Evolutionary conservation across 441 rosid genomes (phyloP), one percentile per base, ranked within the genome.

Genomic region (Erodium chrysanthum): DNA sequence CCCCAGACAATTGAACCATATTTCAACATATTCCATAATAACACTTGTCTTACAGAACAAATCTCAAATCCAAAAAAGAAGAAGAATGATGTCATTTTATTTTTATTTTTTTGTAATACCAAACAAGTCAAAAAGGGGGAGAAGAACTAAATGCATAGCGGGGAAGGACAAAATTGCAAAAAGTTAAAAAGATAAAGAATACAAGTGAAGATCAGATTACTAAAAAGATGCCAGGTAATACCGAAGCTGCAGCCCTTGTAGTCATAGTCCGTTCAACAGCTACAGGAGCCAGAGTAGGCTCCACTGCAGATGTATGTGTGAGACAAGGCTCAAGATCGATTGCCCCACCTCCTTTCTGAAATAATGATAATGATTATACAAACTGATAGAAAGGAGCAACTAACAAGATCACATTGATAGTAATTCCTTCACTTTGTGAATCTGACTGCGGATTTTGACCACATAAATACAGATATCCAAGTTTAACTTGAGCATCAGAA

Each of bases 181-280:
- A 62, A 52, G 14, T 37, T 10, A 46, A 68, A 48, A 11, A 52
- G 59, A 5, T 6, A 48, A 48, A 64, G 54, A 62, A 66, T 40
- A 29, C 42, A 20, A 71, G 44, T 50, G 10, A 11, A 66, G 21
- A 62, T 31, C 23, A 37, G n/a, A 2, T 21, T 9, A 58, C 14
- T 58, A 58, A 11, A 37, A 21, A 58, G 52, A 46, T 46, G 61
- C 61, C 23, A 58, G 31, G 62, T 67, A 73, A 71, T 89, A 94
- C 97, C 82, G 99, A 94, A 75, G 99, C 99, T 61, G 99, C 99
- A 42, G 97, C 99, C 70, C 99, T 84, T 52, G 99, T 94, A 66
- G 99, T 94, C 96, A 94, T 94, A 66, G 99, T 86, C 68, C 99
- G 87, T 77, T 94, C 97, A 67, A 91, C 96, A 71, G 96, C 96